Base-by-base conservation (phyloP, 805 yeast species). In the Saturnispora besseyi region DNA sequence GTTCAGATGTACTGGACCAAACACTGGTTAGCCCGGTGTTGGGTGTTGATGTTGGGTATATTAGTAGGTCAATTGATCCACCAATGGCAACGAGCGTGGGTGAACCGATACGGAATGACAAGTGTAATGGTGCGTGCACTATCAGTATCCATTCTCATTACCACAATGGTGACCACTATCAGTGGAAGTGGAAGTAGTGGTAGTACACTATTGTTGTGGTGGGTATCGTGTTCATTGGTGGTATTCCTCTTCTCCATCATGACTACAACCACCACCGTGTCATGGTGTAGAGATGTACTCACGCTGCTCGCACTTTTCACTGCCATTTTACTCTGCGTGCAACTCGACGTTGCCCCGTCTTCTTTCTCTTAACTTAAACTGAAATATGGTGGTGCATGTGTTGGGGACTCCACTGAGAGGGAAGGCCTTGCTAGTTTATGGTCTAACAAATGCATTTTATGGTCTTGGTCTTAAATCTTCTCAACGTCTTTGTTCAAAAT, bases 401-500 rank as follows among this genome's bases (percentile, higher is more conserved):
- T 59, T 76, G 46, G 80, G 80, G 42, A 76, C 75, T 57, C 75
- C 75, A 41, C 66, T 76, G 53, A 72, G 69, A 50, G 77, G 78
- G 21, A 67, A 67, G 47, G 57, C 30, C 21, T 21, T 37, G n/a
- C 13, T 45, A 15, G 31, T 62, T 61, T 61, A 57, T 55, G 98
- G 95, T 4, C 73, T 93, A 54, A 81, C 90, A 24, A 76, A 84
- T 50, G 82, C 82, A 54, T 83, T 93, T 56, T 90, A 86, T 63
- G 99, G 98, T 30, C 72, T 93, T 38, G 96, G 98, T n/a, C 66
- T 70, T 43, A 65, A 70, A 48, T 79, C 85, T 9, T 91, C 97
- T 2, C 78, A 77, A 55, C 72, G 74, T 59, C 73, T 93, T 48
- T 89, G 96, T 64, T 82, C 97, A 37, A 87, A 81, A 62, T 78